Evolutionary conservation across 1,284 basidiomycete species (phyloP).

Genomic region (Microbotryum silenes-acaulis): DNA sequence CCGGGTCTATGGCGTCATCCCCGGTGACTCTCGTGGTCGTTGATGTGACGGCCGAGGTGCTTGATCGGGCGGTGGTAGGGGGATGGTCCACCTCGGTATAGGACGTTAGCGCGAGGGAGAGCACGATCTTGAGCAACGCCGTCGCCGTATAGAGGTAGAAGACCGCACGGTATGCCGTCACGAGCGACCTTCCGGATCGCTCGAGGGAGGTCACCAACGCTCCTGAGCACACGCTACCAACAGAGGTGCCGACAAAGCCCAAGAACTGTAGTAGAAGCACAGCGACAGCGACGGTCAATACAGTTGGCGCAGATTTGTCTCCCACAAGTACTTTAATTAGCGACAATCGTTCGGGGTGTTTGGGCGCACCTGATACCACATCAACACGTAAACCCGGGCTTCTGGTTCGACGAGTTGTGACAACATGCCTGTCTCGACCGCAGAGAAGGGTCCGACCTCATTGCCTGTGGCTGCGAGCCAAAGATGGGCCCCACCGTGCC

Average conservation of each 20-base stretch:
- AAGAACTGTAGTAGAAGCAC: conserved; percentile 12
- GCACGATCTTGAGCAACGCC: conserved; percentile 11
- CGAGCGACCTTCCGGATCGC: neutral
- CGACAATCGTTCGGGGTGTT: too few species aligned
- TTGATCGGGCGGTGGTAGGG: neutral
- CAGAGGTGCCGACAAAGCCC: conserved; percentile 18
- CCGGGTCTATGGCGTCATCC: neutral
- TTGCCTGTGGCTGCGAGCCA: conserved; percentile 15
- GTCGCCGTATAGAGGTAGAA: conserved; percentile 17
- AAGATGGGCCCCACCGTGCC: neutral
- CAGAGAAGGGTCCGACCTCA: conserved; percentile 24
- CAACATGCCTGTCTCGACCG: conserved; percentile 20
- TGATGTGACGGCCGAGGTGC: neutral
- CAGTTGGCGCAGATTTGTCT: neutral
- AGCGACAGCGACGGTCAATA: neutral
- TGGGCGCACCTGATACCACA: conserved; percentile 3
- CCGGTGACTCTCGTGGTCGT: neutral
- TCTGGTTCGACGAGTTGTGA: conserved; percentile 20
- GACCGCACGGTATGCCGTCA: conserved; percentile 10
- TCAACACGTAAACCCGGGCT: conserved; percentile 16
- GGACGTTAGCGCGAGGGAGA: conserved; percentile 14
- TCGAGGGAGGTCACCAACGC: conserved; percentile 8
- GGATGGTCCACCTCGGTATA: conserved; percentile 20
- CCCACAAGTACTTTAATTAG: neutral
- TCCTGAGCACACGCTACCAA: conserved; percentile 12